Base-by-base conservation (phyloP, 2,329 filamentous ascomycete genomes). In the Macrophomina phaseolina region DNA sequence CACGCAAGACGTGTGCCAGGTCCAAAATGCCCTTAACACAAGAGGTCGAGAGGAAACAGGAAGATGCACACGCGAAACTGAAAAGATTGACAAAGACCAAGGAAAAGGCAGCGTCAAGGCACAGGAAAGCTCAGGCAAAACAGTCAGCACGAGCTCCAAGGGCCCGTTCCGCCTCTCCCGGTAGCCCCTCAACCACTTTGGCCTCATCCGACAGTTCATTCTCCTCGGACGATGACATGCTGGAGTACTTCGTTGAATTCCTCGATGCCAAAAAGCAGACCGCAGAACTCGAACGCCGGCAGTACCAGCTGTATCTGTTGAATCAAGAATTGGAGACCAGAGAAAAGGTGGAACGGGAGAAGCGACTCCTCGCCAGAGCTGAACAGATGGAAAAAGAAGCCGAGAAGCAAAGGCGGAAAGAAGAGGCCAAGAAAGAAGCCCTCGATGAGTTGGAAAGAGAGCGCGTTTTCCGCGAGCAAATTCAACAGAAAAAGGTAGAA, bases 11-110 rank as follows among this genome's bases (percentile, higher is more conserved):
- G 7, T 32, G 16, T 18, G 6, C 3, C 34, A 58, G 53, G 12
- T 58, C 53, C 7, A 58, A 58, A 6, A 58, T 58, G 53, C 53
- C 53, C 5, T n/a, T 28, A 11, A 42, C 53, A 5, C 36, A 14
- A 30, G 53, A 45, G 5, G 38, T 58, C 12, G 53, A 58, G 36
- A 42, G 45, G 23, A 23, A 45, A 14, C 36, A 28, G 12, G 53
- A 45, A 45, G 53, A 58, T 11, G 53, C 53, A 3, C 36, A 28
- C 9, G 53, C 53, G 18, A 58, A 58, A 6, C 53, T 58, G n/a
- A 45, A 30, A 14, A 58, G 53, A 32, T 28, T 58, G 18, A 58
- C 12, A 4, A 36, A 23, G 2, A 58, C 23, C 36, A 58, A 45
- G 18, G 36, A 45, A 14, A 58, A 38, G 38, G 53, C 32, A 14